Base-by-base conservation (phyloP, 495 filamentous ascomycete species). In the Aspergillus wentii region DNA sequence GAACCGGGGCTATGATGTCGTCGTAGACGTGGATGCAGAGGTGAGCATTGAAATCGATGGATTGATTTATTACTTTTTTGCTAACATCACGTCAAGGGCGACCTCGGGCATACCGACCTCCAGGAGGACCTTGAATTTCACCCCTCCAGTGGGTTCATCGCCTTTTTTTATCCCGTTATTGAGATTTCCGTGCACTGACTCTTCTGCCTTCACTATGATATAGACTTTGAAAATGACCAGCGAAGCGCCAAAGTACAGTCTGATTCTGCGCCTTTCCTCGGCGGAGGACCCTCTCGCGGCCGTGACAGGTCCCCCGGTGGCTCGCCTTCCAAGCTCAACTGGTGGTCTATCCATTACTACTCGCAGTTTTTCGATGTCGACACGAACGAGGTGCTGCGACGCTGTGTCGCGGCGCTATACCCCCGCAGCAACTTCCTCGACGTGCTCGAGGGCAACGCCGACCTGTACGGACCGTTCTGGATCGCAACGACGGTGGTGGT, bases 41-140 rank as follows among this genome's bases (percentile, higher is more conserved):
- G 88, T 88, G 63, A 36, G 45, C 1, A 38, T 11, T 17, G 22
- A 18, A 1, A 1, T 17, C 33, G 18, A 30, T n/a, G n/a, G n/a
- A n/a, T 35, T 40, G 10, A 30, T 9, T 21, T 27, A 5, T 23
- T 15, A 15, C 4, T 21, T 16, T 22, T 13, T 18, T 31, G 33
- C 49, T 64, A 46, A 59, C 33, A 29, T 17, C 27, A 18, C 17
- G 17, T 26, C 27, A 50, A 97, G 87, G 92, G 92, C 61, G 92
- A 98, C 69, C 83, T 98, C 43, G 92, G 92, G 51, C 88, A 96
- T 66, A 97, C 92, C 22, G 92, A 98, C 63, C 81, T 97, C 9
- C 86, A 96, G 72, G 90, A 95, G 57, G 94, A 97, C 69, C 88
- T 97, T 46, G 94, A 97, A 76, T 98, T 98, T 70, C 92, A 98